phyloP scores from a whole-genome alignment of 331 rosid genomes.

The Malus hybrid region DNA sequence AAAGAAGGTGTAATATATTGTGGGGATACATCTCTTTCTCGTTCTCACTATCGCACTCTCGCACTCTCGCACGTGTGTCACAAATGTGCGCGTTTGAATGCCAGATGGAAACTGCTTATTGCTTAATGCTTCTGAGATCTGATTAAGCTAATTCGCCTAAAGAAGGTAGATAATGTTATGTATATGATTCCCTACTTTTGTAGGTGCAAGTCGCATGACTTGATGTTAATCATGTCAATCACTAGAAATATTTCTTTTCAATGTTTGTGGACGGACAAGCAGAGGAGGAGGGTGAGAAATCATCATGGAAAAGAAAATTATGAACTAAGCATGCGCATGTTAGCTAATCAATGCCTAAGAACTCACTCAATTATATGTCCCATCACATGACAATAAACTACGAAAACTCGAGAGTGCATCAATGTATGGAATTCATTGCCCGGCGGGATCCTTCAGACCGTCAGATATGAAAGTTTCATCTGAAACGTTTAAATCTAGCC shows the following conservation, averaged over 20 bases:
- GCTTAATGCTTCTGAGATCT: background rate
- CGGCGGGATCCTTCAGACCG: background rate
- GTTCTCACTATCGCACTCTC: background rate
- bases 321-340: constrained; percentile 38
- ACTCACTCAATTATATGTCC: constrained; percentile 27
- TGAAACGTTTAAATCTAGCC: background rate
- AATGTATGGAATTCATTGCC: background rate
- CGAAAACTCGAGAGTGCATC: background rate
- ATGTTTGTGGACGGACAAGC: background rate
- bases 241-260: background rate
- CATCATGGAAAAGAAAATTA: constrained; percentile 24
- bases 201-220: background rate
- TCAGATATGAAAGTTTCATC: background rate
- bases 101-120: background rate
- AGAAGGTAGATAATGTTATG: background rate
- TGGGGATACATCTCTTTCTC: constrained; percentile 7
- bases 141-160: background rate
- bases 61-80: background rate
- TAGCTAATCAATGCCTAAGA: constrained; percentile 15
- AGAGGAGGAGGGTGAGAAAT: constrained; percentile 1
- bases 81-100: background rate
- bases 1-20: constrained; percentile 26
- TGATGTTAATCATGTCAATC: background rate
- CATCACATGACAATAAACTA: background rate
- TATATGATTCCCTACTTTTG: background rate